phyloP scores from a whole-genome alignment of 2,329 filamentous ascomycete genomes.

The Penicillium aurantiogriseum region DNA sequence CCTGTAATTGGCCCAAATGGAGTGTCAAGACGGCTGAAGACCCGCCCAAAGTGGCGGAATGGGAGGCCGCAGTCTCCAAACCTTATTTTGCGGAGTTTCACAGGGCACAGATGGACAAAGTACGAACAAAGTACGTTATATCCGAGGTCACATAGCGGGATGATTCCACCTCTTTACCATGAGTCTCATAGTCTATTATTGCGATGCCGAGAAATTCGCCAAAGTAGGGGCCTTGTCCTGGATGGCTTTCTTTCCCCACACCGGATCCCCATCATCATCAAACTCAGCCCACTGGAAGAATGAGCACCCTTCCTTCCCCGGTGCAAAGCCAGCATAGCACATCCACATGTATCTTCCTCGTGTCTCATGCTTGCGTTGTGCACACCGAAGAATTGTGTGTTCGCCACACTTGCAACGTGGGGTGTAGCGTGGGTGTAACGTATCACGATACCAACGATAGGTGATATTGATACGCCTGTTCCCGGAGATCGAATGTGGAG shows the following conservation, averaged over 20 bases:
- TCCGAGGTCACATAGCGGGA: neutral
- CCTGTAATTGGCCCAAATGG: neutral
- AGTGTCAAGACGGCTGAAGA: neutral
- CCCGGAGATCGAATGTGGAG: conserved; percentile 78
- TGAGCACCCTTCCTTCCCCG: conserved; percentile 58
- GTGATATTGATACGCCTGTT: conserved; percentile 89
- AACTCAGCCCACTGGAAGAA: conserved; percentile 88
- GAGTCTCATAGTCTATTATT: conserved; percentile 11
- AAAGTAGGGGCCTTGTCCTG: conserved; percentile 24
- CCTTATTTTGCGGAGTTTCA: neutral
- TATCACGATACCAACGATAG: conserved; percentile 79
- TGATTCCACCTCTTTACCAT: neutral
- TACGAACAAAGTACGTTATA: neutral
- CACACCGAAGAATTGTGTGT: conserved; percentile 69
- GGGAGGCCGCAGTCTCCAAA: neutral
- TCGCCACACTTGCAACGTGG: conserved; percentile 75
- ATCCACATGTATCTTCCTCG: conserved; percentile 88
- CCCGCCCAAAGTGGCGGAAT: neutral
- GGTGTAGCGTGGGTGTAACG: conserved; percentile 72
- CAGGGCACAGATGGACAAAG: no score
- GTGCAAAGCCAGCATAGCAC: conserved; percentile 67
- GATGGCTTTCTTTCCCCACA: conserved; percentile 49
- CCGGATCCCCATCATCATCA: conserved; percentile 78
- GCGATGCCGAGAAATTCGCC: conserved; percentile 27
- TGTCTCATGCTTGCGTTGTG: conserved; percentile 74